A percentile compares a stretch with the other conserved stretches of the same genome.
phyloP scores from a whole-genome alignment of 305 asterid genomes.

The Fraxinus sp. region DNA sequence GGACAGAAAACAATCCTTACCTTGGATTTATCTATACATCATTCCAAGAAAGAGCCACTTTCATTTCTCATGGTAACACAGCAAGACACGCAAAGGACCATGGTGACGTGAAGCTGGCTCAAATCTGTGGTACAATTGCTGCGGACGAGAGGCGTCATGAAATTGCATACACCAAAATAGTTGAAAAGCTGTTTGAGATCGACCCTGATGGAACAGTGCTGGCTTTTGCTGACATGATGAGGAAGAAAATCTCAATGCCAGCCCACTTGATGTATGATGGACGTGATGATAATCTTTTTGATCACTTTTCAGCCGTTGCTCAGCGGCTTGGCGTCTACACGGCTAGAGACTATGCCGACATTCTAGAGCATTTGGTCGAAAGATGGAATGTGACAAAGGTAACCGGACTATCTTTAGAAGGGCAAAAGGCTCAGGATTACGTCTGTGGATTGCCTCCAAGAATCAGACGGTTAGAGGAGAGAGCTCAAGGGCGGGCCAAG shows the following conservation, averaged over 20 bases:
- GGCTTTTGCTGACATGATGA: conserved; percentile 75
- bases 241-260: conserved; percentile 71
- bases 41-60: conserved; percentile 73
- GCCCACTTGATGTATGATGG: conserved; percentile 73
- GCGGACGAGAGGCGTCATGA: conserved; percentile 72
- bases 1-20: conserved; percentile 61
- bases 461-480: conserved; percentile 57
- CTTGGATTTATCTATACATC: conserved; percentile 66
- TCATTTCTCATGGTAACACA: conserved; percentile 61
- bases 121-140: conserved; percentile 59
- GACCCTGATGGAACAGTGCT: conserved; percentile 64
- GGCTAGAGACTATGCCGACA: conserved; percentile 65
- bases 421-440: conserved; percentile 62
- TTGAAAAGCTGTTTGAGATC: conserved; percentile 57
- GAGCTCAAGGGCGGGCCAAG: conserved; percentile 56
- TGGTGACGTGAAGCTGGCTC: conserved; percentile 61
- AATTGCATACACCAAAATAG: conserved; percentile 64
- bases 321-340: conserved; percentile 66
- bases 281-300: conserved; percentile 55
- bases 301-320: conserved; percentile 63
- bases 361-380: conserved; percentile 53
- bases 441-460: conserved; percentile 62
- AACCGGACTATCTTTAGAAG: conserved; percentile 51
- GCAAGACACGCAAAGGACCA: conserved; percentile 59
- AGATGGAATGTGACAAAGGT: conserved; percentile 59